A percentile compares a stretch with the other conserved stretches of the same genome.
Conservation (phyloP, 257 asterid genomes). For the Capsicum rhomboideum region DNA sequence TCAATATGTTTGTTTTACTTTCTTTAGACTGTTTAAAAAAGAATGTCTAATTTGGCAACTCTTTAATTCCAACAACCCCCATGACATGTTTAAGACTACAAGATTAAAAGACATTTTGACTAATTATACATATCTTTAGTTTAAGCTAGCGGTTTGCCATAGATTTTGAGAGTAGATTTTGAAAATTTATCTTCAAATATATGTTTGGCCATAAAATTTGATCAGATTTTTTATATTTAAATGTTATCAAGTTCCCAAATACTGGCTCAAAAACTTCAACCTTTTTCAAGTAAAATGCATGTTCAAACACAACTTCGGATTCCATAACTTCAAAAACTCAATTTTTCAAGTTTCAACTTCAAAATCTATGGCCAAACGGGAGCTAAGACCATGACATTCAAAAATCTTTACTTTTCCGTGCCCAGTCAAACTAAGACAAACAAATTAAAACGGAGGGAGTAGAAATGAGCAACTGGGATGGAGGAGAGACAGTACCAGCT, state of each 20-base stretch:
- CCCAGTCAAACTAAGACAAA: neutral
- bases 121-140: neutral
- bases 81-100: neutral
- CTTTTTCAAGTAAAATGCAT: too few species aligned
- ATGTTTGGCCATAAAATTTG: too few species aligned
- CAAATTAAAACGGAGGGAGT: neutral
- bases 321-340: too few species aligned
- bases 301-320: too few species aligned
- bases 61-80: neutral
- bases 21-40: neutral
- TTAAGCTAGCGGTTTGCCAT: neutral
- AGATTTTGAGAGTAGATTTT: too few species aligned
- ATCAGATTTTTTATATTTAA: too few species aligned
- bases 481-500: conserved; percentile 46
- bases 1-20: neutral
- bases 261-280: too few species aligned
- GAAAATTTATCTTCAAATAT: too few species aligned
- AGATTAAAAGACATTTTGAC: neutral
- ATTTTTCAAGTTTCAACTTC: too few species aligned
- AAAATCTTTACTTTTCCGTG: neutral
- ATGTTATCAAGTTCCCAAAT: too few species aligned
- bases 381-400: neutral
- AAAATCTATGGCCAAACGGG: too few species aligned
- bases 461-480: neutral
- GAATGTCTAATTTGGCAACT: neutral